Evolutionary conservation across 1,139 yeast genomes (phyloP), one percentile per base, ranked within the genome.

Genomic region (Suhomyces chickasaworum): DNA sequence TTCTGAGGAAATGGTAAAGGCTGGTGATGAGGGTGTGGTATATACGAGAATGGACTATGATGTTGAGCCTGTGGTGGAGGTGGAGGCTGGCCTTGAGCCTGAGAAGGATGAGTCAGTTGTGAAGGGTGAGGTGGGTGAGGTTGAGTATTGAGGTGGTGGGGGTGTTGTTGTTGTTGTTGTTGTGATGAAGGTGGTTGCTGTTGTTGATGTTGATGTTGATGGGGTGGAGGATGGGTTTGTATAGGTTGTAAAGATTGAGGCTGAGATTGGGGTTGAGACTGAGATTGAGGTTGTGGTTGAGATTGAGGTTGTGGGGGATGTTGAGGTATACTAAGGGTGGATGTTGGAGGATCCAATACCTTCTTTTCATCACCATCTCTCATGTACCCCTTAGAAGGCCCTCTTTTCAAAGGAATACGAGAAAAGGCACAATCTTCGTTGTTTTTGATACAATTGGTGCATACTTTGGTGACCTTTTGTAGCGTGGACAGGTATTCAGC

Each of bases 361-460:
- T 47, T 53, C 46, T 65, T 66, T 23, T 73, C 78, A 45, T 69
- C 79, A 44, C 63, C 56, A 44, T 71, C 77, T 38, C 78, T 65
- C 9, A 76, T 72, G 55, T 80, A 84, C 1, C 91, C 91, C 59
- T 85, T 86, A 1, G 86, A 76, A 0, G 95, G 95, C 0, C 93
- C 95, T 54, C 95, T 67, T 58, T 86, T 86, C 62, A 86, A 63
- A 0, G 90, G 93, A 1, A 84, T 75, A 46, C 93, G 69, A 20
- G 84, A 81, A 58, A 84, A 85, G 1, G 84, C 71, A 62, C 91
- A 85, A 1, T 58, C 58, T 37, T 81, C 86, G 41, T 69, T 70
- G 52, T 72, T 77, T 55, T 78, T 81, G 16, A 64, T 56, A 61
- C 89, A 84, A 54, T 80, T 81, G 22, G 81, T 67, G 60, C 90